phyloP scores from a whole-genome alignment of 2,329 filamentous ascomycete species.

The Beauveria caledonica region DNA sequence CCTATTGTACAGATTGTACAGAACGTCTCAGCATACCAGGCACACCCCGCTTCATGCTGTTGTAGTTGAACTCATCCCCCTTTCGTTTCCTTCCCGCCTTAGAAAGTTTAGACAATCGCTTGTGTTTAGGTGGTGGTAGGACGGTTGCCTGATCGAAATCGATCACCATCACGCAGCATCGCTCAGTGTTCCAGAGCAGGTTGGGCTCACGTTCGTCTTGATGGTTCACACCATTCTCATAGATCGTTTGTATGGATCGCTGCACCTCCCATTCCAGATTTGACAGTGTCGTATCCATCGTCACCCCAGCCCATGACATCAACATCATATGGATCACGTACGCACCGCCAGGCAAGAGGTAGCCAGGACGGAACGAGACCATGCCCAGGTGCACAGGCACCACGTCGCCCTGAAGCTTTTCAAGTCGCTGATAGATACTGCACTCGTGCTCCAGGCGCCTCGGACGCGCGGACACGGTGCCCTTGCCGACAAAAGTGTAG shows the following conservation, averaged over 20 bases:
- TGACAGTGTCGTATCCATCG: background rate
- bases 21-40: too few species aligned
- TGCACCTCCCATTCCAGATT: slow-evolving; percentile 3
- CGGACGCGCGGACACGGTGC: background rate
- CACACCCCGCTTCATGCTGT: background rate
- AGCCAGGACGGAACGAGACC: slow-evolving; percentile 8
- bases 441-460: slow-evolving; percentile 15
- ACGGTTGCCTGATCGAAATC: slow-evolving; percentile 15
- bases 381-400: slow-evolving; percentile 16
- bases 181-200: slow-evolving; percentile 18
- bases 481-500: too few species aligned
- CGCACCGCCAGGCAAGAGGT: slow-evolving; percentile 14
- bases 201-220: slow-evolving; percentile 16
- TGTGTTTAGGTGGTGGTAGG: slow-evolving; percentile 3
- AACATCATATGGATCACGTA: slow-evolving; percentile 17
- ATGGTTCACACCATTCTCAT: slow-evolving; percentile 15
- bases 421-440: slow-evolving; percentile 15
- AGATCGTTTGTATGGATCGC: slow-evolving; percentile 13
- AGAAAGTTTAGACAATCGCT: slow-evolving; percentile 1
- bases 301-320: slow-evolving; percentile 19
- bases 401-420: slow-evolving; percentile 16
- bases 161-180: slow-evolving; percentile 16
- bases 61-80: background rate
- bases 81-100: background rate
- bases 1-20: too few species aligned